These are phyloP conservation scores for Saccharata proteae DNA, from an alignment of 2,329 filamentous ascomycete genomes.

Conservation along the genomic window DNA sequence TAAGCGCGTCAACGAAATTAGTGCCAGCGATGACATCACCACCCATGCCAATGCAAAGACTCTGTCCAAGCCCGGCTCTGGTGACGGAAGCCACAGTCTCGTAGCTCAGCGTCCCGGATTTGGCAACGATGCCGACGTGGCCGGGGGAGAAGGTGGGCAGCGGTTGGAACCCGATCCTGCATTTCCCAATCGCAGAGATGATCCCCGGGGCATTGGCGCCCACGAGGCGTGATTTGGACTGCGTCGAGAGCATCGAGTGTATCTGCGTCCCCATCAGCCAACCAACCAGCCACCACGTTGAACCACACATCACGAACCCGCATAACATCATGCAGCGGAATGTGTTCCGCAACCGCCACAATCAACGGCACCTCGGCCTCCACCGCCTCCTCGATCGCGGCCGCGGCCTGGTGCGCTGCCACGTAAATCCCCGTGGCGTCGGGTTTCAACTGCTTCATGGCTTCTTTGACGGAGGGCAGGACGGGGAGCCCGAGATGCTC, in stretches of 20 bases:
- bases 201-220: conserved; percentile 76
- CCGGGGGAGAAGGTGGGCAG: conserved; percentile 59
- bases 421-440: conserved; percentile 73
- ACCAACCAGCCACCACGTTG: not conserved
- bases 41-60: conserved; percentile 64
- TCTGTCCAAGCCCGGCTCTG: conserved; percentile 63
- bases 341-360: conserved; percentile 69
- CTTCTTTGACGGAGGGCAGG: conserved; percentile 54
- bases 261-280: conserved; percentile 32
- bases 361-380: conserved; percentile 67
- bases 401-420: conserved; percentile 58
- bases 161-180: conserved; percentile 65
- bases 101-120: conserved; percentile 69
- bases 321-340: conserved; percentile 66
- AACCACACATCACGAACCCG: conserved; percentile 39
- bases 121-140: conserved; percentile 63
- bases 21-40: conserved; percentile 66
- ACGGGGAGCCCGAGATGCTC: conserved; percentile 64
- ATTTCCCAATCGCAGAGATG: conserved; percentile 59
- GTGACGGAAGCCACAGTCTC: conserved; percentile 67
- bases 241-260: conserved; percentile 58
- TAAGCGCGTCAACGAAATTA: conserved; percentile 58
- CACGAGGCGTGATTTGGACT: conserved; percentile 59
- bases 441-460: conserved; percentile 57
- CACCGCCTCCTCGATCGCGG: conserved; percentile 68